Percentiles rank a stretch among this genome's conserved stretches.
These are phyloP conservation scores for Lepidium campestre DNA, from an alignment of 441 rosid genomes.

Conservation along the genomic window DNA sequence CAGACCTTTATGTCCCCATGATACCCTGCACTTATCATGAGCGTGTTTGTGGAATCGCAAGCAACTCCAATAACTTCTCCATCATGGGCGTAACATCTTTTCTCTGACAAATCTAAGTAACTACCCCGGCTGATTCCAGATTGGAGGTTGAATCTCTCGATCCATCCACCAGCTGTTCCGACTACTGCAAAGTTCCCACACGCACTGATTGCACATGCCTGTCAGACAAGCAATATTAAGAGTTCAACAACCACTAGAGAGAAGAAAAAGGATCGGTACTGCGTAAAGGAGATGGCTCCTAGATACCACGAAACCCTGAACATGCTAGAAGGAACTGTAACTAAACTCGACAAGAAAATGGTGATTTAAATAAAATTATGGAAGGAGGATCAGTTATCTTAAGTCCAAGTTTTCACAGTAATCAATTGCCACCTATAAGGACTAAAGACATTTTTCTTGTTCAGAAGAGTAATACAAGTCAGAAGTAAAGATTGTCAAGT, in stretches of 20 bases:
- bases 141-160: slow-evolving; percentile 94
- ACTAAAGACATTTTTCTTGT: neutral
- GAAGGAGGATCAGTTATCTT: neutral
- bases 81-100: slow-evolving; percentile 53
- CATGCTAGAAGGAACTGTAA: neutral
- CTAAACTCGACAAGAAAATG: neutral
- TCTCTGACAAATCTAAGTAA: slow-evolving; percentile 59
- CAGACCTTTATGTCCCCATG: slow-evolving; percentile 85
- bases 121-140: slow-evolving; percentile 93
- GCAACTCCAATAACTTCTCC: slow-evolving; percentile 93
- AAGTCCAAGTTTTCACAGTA: neutral
- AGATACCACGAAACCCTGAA: neutral
- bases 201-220: slow-evolving; percentile 94
- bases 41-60: slow-evolving; percentile 89
- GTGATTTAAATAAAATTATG: neutral
- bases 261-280: neutral
- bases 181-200: slow-evolving; percentile 95
- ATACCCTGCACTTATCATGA: slow-evolving; percentile 91
- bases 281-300: neutral
- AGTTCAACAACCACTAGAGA: neutral
- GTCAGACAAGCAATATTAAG: slow-evolving; percentile 7
- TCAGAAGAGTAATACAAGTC: neutral
- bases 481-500: slow-evolving; percentile 5
- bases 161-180: slow-evolving; percentile 94
- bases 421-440: neutral